phyloP scores from a whole-genome alignment of 352 stramenopile genomes.

The Aphanomyces invadans region DNA sequence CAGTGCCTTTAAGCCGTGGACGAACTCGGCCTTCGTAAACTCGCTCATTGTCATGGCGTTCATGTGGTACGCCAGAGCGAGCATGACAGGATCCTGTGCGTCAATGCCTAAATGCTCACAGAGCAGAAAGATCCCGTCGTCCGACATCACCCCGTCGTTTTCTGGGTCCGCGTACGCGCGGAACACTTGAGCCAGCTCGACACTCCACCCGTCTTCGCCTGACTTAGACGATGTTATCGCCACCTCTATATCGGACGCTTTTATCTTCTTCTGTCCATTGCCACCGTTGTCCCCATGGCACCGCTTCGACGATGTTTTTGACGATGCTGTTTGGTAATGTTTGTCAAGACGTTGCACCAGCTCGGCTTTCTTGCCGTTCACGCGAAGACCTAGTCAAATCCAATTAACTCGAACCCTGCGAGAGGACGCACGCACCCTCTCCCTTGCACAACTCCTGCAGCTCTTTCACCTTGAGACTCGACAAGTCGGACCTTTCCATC shows the following conservation, averaged over 20 bases:
- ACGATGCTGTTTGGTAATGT: constrained; percentile 24
- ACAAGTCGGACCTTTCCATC: background rate
- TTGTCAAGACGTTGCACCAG: constrained; percentile 52
- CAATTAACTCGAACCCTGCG: too few relatives aligned
- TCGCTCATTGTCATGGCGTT: constrained; percentile 67
- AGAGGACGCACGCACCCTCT: too few relatives aligned
- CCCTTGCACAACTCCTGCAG: constrained; percentile 8
- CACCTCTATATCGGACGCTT: background rate
- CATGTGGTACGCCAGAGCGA: constrained; percentile 76
- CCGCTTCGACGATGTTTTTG: constrained; percentile 26
- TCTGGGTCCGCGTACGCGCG: constrained; percentile 45
- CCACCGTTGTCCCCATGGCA: constrained; percentile 23
- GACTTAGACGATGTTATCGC: background rate
- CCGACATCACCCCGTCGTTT: constrained; percentile 51
- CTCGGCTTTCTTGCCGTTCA: constrained; percentile 63
- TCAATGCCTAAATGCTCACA: constrained; percentile 67
- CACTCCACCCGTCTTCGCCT: constrained; percentile 5
- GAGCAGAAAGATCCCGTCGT: constrained; percentile 69
- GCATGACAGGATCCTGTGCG: constrained; percentile 66
- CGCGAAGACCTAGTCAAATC: constrained; percentile 58
- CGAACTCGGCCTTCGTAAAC: constrained; percentile 67
- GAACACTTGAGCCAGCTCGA: constrained; percentile 7
- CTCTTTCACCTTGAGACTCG: constrained; percentile 20
- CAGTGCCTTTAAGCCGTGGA: constrained; percentile 59
- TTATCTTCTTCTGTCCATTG: constrained; percentile 30